These are phyloP conservation scores for Thermothelomyces thermophilus DNA, from an alignment of 2,329 filamentous ascomycete genomes.

Conservation along the genomic window DNA sequence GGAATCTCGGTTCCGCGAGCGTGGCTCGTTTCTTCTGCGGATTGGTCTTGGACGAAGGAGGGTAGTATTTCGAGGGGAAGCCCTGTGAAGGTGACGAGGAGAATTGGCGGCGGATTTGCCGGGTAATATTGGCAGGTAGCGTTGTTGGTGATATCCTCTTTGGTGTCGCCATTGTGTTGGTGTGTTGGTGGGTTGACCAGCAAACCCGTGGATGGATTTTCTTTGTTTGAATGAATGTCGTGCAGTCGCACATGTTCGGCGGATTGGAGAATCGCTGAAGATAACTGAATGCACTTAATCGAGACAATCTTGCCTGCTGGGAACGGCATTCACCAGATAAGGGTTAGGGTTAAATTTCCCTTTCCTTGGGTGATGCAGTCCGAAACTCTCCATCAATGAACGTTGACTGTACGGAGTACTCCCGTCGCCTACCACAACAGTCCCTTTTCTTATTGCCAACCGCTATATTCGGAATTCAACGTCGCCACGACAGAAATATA, in stretches of 20 bases:
- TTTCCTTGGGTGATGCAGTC: no score
- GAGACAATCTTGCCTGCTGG: conserved; percentile 1
- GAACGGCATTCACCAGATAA: neutral
- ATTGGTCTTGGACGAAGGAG: neutral
- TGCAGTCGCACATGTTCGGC: neutral
- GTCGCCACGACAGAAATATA: no score
- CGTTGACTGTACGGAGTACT: neutral
- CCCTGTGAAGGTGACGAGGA: neutral
- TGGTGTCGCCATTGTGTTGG: conserved; percentile 5
- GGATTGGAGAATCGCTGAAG: neutral
- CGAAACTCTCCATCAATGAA: no score
- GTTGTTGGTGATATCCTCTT: neutral
- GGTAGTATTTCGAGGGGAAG: neutral
- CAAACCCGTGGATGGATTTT: no score
- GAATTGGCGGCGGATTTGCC: neutral
- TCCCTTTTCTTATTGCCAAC: neutral
- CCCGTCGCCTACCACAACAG: neutral
- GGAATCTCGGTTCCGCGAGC: conserved; percentile 6
- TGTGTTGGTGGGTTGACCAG: neutral
- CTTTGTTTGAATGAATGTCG: neutral
- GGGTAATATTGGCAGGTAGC: neutral
- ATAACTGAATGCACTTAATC: neutral
- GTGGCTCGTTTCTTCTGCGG: neutral
- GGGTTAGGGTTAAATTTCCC: conserved; percentile 3
- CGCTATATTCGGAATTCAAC: no score